A percentile compares a stretch with the other conserved stretches of the same genome.
These are phyloP conservation scores for Talaromyces sp. DNA, from an alignment of 2,329 filamentous ascomycete genomes.

Conservation along the genomic window DNA sequence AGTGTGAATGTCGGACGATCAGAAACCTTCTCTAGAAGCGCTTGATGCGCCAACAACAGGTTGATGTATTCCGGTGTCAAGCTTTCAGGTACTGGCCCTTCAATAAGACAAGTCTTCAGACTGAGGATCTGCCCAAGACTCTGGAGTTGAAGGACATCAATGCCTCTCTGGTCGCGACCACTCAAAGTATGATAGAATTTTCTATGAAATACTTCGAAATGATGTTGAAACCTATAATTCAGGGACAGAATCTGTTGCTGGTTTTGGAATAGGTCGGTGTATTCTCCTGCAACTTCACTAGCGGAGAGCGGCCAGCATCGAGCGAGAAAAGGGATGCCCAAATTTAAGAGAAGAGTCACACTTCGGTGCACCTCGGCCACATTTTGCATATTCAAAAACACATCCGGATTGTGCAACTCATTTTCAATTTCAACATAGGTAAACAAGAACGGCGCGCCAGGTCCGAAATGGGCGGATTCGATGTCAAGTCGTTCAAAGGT, in stretches of 20 bases:
- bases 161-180: neutral
- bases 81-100: neutral
- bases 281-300: slow-evolving; percentile 5
- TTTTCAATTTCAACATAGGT: neutral
- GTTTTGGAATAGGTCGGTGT: slow-evolving; percentile 6
- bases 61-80: slow-evolving; percentile 8
- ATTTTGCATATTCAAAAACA: neutral
- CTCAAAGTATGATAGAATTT: neutral
- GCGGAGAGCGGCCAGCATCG: slow-evolving; percentile 10
- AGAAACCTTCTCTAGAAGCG: neutral
- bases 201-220: neutral
- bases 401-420: neutral
- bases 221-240: neutral
- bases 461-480: slow-evolving; percentile 11
- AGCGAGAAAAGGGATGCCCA: slow-evolving; percentile 11
- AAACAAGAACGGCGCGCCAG: slow-evolving; percentile 6
- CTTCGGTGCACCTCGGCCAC: slow-evolving; percentile 4
- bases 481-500: slow-evolving; percentile 9
- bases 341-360: slow-evolving; percentile 5
- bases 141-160: slow-evolving; percentile 2
- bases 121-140: slow-evolving; percentile 7
- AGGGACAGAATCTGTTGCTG: neutral
- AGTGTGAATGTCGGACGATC: neutral
- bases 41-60: neutral
- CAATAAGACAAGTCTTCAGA: slow-evolving; percentile 11